A percentile compares a stretch with the other conserved stretches of the same genome.
Evolutionary conservation across 208 protist genomes (phyloP).

Genomic region (Endotrypanum monterogeii): DNA sequence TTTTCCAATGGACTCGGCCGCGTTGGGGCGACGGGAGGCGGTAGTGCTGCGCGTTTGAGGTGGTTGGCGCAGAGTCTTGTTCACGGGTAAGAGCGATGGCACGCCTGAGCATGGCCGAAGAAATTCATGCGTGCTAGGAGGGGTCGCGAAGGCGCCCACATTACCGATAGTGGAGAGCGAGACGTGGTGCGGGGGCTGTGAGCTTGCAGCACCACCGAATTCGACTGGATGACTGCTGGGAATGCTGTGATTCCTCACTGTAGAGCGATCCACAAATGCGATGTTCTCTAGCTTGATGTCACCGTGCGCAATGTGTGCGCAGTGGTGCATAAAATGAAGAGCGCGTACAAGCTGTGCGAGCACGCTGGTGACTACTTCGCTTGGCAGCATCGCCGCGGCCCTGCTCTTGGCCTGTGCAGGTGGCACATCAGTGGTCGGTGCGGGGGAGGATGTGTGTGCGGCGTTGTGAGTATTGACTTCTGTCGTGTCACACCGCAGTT

Average conservation of each 20-base stretch:
- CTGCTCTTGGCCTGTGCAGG: neutral
- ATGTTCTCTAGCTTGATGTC: slow-evolving; percentile 95
- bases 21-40: neutral
- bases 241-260: neutral
- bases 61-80: neutral
- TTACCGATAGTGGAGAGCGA: neutral
- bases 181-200: neutral
- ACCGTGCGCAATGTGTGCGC: slow-evolving; percentile 89
- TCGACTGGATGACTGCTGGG: neutral
- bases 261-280: slow-evolving; percentile 37
- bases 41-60: neutral
- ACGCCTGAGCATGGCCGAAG: neutral
- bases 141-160: neutral
- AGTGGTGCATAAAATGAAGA: slow-evolving; percentile 65
- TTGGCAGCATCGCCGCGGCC: slow-evolving; percentile 11
- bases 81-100: neutral
- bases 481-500: slow-evolving; percentile 29
- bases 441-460: neutral
- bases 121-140: neutral
- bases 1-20: neutral
- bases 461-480: slow-evolving; percentile 5
- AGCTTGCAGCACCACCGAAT: slow-evolving; percentile 18
- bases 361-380: slow-evolving; percentile 41
- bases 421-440: neutral
- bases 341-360: slow-evolving; percentile 79